These are phyloP conservation scores for Arctium lappa DNA, from an alignment of 129 eudicot genomes.

Conservation along the genomic window DNA sequence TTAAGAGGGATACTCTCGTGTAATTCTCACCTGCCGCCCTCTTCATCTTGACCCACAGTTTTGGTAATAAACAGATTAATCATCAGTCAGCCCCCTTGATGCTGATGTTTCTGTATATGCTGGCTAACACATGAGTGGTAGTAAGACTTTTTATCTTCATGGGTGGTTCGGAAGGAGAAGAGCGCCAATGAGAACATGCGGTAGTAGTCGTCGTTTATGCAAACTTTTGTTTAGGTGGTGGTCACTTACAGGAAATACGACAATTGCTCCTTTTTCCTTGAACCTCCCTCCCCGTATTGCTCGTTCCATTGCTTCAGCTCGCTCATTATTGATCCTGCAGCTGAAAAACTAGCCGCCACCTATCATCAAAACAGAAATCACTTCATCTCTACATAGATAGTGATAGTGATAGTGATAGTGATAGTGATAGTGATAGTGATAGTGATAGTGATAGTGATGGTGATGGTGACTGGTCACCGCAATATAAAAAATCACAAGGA, in stretches of 20 bases:
- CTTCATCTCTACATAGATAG: no score
- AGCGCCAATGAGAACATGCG: no score
- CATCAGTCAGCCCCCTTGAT: conserved; percentile 8
- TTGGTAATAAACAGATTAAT: neutral
- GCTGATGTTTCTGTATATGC: conserved; percentile 12
- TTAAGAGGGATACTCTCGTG: conserved; percentile 7
- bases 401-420: no score
- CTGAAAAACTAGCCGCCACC: conserved; percentile 97
- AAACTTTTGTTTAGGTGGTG: no score
- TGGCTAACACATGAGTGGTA: neutral
- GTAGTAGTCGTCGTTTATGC: no score
- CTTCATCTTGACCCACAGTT: neutral
- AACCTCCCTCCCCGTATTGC: conserved; percentile 91
- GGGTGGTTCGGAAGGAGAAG: neutral
- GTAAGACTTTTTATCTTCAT: neutral
- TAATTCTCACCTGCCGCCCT: conserved; percentile 9
- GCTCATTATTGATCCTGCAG: conserved; percentile 75
- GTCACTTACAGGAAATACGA: conserved; percentile 62
- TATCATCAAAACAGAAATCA: conserved; percentile 12
- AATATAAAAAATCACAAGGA: no score
- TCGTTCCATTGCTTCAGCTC: conserved; percentile 97
- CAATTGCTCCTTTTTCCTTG: conserved; percentile 91
- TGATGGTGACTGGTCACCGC: no score
- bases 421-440: no score
- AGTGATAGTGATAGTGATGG: no score